Conservation (phyloP, 768 basidiomycete genomes). For the Tephrocybe sp. region DNA sequence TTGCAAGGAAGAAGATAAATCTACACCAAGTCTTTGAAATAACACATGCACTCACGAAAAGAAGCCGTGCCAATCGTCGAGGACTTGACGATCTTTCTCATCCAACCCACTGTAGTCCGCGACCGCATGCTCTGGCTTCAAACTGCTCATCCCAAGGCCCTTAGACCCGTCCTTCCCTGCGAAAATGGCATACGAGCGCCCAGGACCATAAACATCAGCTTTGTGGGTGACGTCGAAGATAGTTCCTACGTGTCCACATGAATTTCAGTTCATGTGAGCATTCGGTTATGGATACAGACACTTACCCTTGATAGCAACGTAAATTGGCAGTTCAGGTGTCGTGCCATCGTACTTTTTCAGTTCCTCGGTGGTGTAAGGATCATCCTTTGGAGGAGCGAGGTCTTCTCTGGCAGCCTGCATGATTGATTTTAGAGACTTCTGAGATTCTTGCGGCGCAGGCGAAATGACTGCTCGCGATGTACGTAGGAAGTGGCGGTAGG, state of each 20-base stretch:
- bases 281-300: background rate
- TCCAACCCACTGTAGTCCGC: constrained; percentile 80
- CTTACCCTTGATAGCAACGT: constrained; percentile 89
- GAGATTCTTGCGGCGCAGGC: constrained; percentile 24
- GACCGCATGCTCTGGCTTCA: constrained; percentile 83
- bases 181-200: constrained; percentile 79
- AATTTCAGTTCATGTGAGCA: background rate
- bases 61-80: constrained; percentile 89
- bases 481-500: constrained; percentile 18
- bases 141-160: constrained; percentile 86
- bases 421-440: constrained; percentile 50
- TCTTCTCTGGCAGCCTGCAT: constrained; percentile 69
- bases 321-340: constrained; percentile 68
- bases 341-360: constrained; percentile 74
- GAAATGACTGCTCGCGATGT: constrained; percentile 9
- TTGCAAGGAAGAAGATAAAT: background rate
- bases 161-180: constrained; percentile 93
- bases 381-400: constrained; percentile 71
- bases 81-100: constrained; percentile 71
- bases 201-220: constrained; percentile 85
- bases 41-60: constrained; percentile 64
- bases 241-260: constrained; percentile 53
- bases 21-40: background rate
- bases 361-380: constrained; percentile 71
- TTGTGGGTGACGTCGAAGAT: constrained; percentile 91